Conservation (phyloP, 2,329 filamentous ascomycete genomes). For the Scedosporium dehoogii region DNA sequence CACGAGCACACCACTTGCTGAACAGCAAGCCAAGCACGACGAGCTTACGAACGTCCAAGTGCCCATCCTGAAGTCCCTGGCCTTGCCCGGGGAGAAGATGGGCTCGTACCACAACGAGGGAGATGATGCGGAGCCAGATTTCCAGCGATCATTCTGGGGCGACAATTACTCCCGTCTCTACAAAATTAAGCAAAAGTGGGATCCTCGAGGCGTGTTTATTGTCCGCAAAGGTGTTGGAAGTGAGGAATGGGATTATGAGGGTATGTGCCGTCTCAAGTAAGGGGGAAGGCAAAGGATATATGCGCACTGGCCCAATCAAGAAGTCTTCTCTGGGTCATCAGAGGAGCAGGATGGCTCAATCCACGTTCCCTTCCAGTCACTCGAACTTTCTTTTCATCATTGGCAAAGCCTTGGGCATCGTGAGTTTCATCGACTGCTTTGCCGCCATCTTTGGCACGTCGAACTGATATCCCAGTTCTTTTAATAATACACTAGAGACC, state of each 20-base stretch:
- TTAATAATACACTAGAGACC: too few species aligned
- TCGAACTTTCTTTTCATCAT: too few species aligned
- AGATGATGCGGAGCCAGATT: slow-evolving; percentile 26
- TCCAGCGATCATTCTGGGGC: slow-evolving; percentile 28
- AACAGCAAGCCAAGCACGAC: slow-evolving; percentile 28
- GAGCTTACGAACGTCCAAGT: slow-evolving; percentile 23
- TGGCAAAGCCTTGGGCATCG: too few species aligned
- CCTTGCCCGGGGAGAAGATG: slow-evolving; percentile 23
- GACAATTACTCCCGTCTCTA: slow-evolving; percentile 20
- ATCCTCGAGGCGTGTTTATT: slow-evolving; percentile 29
- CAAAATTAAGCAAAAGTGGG: slow-evolving; percentile 31
- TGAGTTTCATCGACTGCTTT: too few species aligned
- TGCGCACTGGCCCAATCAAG: too few species aligned
- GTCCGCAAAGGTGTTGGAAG: slow-evolving; percentile 25
- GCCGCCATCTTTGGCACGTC: too few species aligned
- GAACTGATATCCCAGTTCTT: too few species aligned
- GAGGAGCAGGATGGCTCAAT: too few species aligned
- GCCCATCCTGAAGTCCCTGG: slow-evolving; percentile 24
- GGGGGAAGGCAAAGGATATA: too few species aligned
- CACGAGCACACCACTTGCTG: slow-evolving; percentile 2
- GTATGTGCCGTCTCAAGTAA: slow-evolving; percentile 3
- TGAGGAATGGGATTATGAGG: slow-evolving; percentile 23
- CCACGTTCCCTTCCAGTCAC: too few species aligned
- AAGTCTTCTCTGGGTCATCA: too few species aligned
- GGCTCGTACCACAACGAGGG: slow-evolving; percentile 23